Conservation (phyloP, 306 rosid species). For the Hylodesmum podocarpum region DNA sequence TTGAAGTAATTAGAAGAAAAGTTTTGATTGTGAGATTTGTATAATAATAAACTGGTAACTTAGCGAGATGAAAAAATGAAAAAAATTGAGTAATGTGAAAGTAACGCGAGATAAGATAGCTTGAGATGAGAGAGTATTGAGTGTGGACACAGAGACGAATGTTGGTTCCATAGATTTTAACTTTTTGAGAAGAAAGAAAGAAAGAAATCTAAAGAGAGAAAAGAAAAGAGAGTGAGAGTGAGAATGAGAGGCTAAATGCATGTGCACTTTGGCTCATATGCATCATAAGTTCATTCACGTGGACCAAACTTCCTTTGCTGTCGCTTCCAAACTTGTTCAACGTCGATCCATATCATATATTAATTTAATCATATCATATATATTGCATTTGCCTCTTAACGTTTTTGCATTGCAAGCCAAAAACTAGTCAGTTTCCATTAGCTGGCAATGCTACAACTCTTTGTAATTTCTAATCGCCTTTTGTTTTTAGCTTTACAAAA, state of each 20-base stretch:
- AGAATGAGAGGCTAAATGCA: not conserved
- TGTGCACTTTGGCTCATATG: not conserved
- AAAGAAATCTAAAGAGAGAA: not conserved
- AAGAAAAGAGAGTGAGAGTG: not conserved
- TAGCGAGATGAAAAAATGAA: no score
- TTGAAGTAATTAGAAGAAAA: no score
- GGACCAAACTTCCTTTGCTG: not conserved
- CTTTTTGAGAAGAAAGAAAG: no score
- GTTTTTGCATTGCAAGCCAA: not conserved
- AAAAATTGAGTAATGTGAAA: not conserved
- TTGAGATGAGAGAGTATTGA: no score
- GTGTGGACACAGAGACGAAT: no score
- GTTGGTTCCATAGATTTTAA: no score
- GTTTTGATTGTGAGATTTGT: no score
- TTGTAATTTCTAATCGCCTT: not conserved
- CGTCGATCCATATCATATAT: not conserved
- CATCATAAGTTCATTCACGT: no score
- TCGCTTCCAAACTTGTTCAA: not conserved
- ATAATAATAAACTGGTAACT: no score
- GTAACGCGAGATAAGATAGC: not conserved
- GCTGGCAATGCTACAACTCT: not conserved
- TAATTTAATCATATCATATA: not conserved
- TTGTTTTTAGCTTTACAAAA: not conserved
- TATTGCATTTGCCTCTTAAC: not conserved
- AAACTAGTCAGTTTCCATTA: not conserved